Conservation (phyloP, 305 asterid species). For the Fraxinus baroniana region DNA sequence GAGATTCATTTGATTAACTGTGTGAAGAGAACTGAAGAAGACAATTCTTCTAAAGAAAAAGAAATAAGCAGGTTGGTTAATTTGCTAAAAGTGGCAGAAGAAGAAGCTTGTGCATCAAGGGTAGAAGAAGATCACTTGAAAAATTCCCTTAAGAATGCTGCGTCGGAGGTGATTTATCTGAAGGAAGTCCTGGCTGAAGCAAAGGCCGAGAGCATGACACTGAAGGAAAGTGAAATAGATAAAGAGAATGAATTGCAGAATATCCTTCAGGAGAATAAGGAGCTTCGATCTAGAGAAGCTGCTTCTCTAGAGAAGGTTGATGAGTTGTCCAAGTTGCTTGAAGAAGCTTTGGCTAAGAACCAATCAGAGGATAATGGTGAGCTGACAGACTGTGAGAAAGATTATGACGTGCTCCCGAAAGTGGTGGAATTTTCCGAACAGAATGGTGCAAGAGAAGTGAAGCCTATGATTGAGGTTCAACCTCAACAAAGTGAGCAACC, state of each 20-base stretch:
- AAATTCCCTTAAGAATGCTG: slow-evolving; percentile 56
- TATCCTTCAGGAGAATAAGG: slow-evolving; percentile 51
- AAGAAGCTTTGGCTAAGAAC: slow-evolving; percentile 52
- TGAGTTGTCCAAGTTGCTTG: slow-evolving; percentile 56
- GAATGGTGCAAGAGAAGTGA: slow-evolving; percentile 67
- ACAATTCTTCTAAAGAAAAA: slow-evolving; percentile 50
- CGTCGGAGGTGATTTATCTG: slow-evolving; percentile 66
- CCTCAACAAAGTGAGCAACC: slow-evolving; percentile 37
- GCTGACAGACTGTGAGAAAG: slow-evolving; percentile 77
- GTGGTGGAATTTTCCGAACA: slow-evolving; percentile 88
- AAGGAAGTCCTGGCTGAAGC: slow-evolving; percentile 78
- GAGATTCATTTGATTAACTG: slow-evolving; percentile 57
- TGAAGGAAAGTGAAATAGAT: slow-evolving; percentile 78
- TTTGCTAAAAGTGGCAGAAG: slow-evolving; percentile 59
- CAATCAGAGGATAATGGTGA: slow-evolving; percentile 57
- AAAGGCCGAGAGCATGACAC: slow-evolving; percentile 84
- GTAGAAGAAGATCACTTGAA: slow-evolving; percentile 59
- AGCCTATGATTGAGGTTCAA: slow-evolving; percentile 39
- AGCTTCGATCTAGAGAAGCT: slow-evolving; percentile 46
- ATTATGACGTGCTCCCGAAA: slow-evolving; percentile 81
- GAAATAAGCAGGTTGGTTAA: slow-evolving; percentile 60
- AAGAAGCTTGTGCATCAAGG: slow-evolving; percentile 49
- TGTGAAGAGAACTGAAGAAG: slow-evolving; percentile 58
- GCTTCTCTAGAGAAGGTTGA: slow-evolving; percentile 43
- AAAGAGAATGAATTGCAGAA: slow-evolving; percentile 64